Evolutionary conservation across 495 filamentous ascomycete species (phyloP).

Genomic region (Penicillium herquei): DNA sequence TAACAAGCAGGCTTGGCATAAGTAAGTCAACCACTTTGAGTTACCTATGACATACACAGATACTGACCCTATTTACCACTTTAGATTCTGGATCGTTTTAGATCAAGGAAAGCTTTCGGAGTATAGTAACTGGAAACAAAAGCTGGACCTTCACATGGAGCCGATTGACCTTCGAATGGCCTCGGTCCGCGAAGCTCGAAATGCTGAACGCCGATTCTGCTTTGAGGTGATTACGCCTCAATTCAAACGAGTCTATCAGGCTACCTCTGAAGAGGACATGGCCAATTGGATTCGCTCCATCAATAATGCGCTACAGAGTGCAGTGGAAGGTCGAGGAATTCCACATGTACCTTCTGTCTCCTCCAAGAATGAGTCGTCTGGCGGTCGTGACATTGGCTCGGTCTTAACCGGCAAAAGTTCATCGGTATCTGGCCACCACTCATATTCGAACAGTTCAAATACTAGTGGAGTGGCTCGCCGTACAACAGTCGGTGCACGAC

Average conservation of each 20-base stretch:
- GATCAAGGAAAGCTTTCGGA: constrained; percentile 96
- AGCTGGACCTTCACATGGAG: constrained; percentile 94
- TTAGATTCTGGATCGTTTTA: constrained; percentile 95
- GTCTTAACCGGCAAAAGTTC: constrained; percentile 92
- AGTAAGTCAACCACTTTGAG: constrained; percentile 61
- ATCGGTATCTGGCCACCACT: constrained; percentile 62
- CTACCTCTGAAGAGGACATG: constrained; percentile 97
- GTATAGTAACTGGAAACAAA: constrained; percentile 99
- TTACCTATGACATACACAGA: neutral
- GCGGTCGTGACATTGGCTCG: constrained; percentile 80
- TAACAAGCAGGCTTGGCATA: constrained; percentile 98
- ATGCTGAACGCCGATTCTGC: constrained; percentile 92
- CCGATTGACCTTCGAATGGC: constrained; percentile 97
- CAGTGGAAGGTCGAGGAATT: constrained; percentile 75
- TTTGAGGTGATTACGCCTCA: constrained; percentile 98
- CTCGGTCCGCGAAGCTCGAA: constrained; percentile 91
- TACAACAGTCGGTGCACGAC: constrained; percentile 86
- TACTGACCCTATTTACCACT: constrained; percentile 5
- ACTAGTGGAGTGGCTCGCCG: constrained; percentile 62
- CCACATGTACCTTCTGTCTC: constrained; percentile 41
- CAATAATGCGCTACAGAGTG: constrained; percentile 95
- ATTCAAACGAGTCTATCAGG: constrained; percentile 95
- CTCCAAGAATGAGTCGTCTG: constrained; percentile 52
- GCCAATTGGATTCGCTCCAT: constrained; percentile 93
- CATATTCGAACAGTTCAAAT: constrained; percentile 48